Percentiles rank a stretch among this genome's conserved stretches.
Conservation (phyloP, 2,329 filamentous ascomycete species). For the Sporothrix curviconia region DNA sequence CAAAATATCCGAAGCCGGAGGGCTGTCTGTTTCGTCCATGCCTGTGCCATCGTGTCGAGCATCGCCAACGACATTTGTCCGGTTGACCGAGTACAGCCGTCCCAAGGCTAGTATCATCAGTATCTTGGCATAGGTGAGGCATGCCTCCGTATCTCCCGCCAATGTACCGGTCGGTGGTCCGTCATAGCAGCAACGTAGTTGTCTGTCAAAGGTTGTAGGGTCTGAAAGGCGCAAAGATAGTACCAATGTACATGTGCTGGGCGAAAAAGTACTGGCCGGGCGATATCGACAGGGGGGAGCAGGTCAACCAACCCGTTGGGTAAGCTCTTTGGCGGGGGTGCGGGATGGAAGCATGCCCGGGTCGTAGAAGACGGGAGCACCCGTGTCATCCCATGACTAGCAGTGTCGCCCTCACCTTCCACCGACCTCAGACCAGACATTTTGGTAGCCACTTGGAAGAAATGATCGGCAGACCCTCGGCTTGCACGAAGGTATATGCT, state of each 20-base stretch:
- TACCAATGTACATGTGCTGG: constrained; percentile 51
- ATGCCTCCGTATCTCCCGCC: constrained; percentile 36
- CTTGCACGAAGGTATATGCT: constrained; percentile 25
- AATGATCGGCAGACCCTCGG: constrained; percentile 33
- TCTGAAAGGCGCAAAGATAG: constrained; percentile 49
- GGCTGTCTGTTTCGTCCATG: constrained; percentile 30
- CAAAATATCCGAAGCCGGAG: constrained; percentile 50
- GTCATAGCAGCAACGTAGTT: constrained; percentile 37
- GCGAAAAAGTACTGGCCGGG: constrained; percentile 35
- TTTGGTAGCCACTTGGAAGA: constrained; percentile 31
- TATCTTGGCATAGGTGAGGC: constrained; percentile 45
- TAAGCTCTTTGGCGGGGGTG: constrained; percentile 14
- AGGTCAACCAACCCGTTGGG: constrained; percentile 22
- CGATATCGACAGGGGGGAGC: constrained; percentile 44
- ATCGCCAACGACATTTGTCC: constrained; percentile 38
- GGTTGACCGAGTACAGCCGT: constrained; percentile 51
- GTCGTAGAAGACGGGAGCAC: constrained; percentile 29
- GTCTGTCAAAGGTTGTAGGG: constrained; percentile 39
- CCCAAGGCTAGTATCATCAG: constrained; percentile 49
- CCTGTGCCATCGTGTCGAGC: constrained; percentile 20
- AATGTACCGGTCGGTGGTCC: constrained; percentile 34
- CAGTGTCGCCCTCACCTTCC: background rate
- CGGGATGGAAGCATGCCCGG: constrained; percentile 30
- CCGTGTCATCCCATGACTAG: constrained; percentile 29
- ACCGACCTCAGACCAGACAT: constrained; percentile 22